Base-by-base conservation (phyloP, 768 basidiomycete genomes). In the Pisolithus sp. region DNA sequence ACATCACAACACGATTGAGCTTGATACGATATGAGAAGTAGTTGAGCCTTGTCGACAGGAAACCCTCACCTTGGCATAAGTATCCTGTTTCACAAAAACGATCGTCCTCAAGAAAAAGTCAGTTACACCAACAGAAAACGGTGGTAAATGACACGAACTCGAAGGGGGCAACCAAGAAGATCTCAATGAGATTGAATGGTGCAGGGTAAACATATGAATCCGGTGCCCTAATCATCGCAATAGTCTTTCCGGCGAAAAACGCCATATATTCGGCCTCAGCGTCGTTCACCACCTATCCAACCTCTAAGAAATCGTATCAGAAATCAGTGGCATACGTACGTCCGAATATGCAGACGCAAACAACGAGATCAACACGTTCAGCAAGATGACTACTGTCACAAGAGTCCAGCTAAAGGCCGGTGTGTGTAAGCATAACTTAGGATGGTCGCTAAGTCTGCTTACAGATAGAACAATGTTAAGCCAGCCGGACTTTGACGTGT, bases 351-450 rank as follows among this genome's bases (percentile, higher is more conserved):
- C 92, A 46, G 92, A 90, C 17, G 93, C 84, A 66, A 96, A 96
- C 59, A 97, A 71, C n/a, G 93, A 96, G 59, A 97, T 93, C 62
- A 97, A 76, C 62, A 97, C 83, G 64, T 97, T 97, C 65, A 96
- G 79, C 46, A 96, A 76, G 49, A 97, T 80, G 46, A 96, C 78
- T 17, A 82, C 86, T 2, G 89, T 86, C 20, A 83, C 78, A 49
- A 90, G 78, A 68, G 85, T 92, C 92, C 91, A 94, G 41, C 85
- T 86, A 43, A 44, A 46, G 12, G 31, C 30, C 43, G 43, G 18
- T 57, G 34, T 49, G 24, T 20, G 47, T 47, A 15, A 31, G 26
- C 46, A 53, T 46, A 44, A 40, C 18, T n/a, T 41, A 34, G 39
- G 30, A 43, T 21, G 37, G 44, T 31, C 20, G 18, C 44, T 13